phyloP scores from a whole-genome alignment of 2,329 filamentous ascomycete species.

The Colletotrichum sp. region DNA sequence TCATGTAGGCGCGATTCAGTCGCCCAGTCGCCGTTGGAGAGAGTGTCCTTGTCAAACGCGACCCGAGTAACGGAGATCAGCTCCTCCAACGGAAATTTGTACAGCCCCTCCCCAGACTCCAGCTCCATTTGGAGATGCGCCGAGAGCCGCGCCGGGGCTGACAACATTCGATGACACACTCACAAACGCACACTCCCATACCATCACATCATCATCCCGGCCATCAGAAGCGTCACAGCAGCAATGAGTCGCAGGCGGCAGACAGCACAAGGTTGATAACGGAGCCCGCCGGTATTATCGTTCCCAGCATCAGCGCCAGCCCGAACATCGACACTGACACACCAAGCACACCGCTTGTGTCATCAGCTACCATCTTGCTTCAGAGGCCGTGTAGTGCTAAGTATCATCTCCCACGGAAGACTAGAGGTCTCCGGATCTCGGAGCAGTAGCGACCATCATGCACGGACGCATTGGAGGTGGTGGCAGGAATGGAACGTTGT shows the following conservation, averaged over 20 bases:
- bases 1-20: background rate
- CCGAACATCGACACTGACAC: background rate
- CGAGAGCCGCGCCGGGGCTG: conserved; percentile 6
- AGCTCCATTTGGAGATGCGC: background rate
- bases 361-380: background rate
- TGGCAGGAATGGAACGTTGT: background rate
- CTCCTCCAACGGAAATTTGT: background rate
- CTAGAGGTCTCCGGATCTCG: background rate
- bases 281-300: background rate
- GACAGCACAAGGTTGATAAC: background rate
- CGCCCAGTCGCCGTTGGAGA: background rate
- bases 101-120: background rate
- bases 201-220: background rate
- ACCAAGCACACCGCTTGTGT: background rate
- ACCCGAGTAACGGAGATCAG: background rate
- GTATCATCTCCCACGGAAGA: background rate
- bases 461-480: background rate
- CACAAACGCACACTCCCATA: background rate
- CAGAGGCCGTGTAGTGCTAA: too few relatives aligned
- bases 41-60: background rate
- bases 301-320: background rate
- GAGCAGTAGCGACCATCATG: background rate
- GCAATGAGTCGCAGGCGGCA: background rate
- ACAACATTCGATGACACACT: background rate
- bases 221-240: background rate